A percentile compares a stretch with the other conserved stretches of the same genome.
Evolutionary conservation across 2,329 filamentous ascomycete genomes (phyloP).

Genomic region (Fusarium foetens): DNA sequence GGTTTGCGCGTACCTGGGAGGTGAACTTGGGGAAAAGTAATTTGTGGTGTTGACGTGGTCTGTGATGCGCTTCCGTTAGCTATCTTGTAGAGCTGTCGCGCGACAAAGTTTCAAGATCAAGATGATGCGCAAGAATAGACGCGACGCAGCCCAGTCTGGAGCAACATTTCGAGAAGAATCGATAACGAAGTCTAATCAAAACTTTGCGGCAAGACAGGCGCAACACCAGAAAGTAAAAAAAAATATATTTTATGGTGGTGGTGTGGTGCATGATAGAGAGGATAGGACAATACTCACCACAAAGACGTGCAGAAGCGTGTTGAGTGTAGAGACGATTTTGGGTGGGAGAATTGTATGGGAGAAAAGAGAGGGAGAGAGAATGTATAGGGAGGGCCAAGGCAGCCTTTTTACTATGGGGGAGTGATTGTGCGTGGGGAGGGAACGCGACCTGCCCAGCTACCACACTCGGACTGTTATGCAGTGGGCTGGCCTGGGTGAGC

Average conservation of each 20-base stretch:
- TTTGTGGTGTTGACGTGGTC: conserved; percentile 40
- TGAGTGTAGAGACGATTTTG: conserved; percentile 57
- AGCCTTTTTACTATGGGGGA: conserved; percentile 73
- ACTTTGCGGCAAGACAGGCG: conserved; percentile 20
- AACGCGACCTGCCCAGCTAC: conserved; percentile 45
- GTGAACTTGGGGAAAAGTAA: conserved; percentile 19
- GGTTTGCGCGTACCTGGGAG: conserved; percentile 38
- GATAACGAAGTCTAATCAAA: conserved; percentile 31
- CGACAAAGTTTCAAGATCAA: conserved; percentile 22
- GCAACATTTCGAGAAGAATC: conserved; percentile 32
- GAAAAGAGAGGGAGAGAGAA: conserved; percentile 64
- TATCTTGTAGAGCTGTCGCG: conserved; percentile 32
- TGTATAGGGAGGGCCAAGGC: conserved; percentile 64
- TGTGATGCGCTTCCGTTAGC: conserved; percentile 46
- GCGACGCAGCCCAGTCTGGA: conserved; percentile 37
- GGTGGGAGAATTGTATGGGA: conserved; percentile 71
- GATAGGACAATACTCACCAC: conserved; percentile 63
- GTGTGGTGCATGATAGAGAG: conserved; percentile 36
- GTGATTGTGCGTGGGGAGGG: conserved; percentile 64
- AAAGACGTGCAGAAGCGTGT: conserved; percentile 53
- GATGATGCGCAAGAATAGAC: conserved; percentile 29
- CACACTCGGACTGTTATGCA: conserved; percentile 43
- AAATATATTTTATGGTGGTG: conserved; percentile 49
- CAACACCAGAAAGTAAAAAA: conserved; percentile 47
- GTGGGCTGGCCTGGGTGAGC: conserved; percentile 38